A percentile compares a stretch with the other conserved stretches of the same genome.
phyloP scores from a whole-genome alignment of 2,329 filamentous ascomycete species.

The Lachnellula willkommii region DNA sequence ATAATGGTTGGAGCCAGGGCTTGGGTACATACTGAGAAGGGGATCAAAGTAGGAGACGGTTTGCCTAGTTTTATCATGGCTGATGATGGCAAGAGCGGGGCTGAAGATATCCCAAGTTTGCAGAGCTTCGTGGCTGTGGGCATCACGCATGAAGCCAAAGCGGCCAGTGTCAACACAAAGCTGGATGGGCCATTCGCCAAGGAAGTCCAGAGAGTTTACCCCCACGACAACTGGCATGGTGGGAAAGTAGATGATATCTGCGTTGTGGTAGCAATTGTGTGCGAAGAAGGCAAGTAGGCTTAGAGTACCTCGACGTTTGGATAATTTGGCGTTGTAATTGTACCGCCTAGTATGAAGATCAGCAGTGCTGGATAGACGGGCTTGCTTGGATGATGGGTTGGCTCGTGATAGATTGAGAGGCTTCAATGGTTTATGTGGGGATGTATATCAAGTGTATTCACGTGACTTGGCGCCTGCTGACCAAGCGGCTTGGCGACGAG shows the following conservation, averaged over 20 bases:
- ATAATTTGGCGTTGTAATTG: background rate
- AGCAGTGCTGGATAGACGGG: background rate
- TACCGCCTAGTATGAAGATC: background rate
- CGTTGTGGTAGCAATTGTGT: conserved; percentile 72
- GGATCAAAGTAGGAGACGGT: conserved; percentile 58
- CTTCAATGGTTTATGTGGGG: conserved; percentile 1
- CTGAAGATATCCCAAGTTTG: conserved; percentile 44
- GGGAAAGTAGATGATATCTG: conserved; percentile 97
- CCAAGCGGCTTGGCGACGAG: too few species aligned
- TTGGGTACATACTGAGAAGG: conserved; percentile 61
- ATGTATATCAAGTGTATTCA: too few species aligned
- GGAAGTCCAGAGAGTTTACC: conserved; percentile 84
- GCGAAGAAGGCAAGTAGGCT: conserved; percentile 49
- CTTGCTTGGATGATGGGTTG: background rate
- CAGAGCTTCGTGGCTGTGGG: conserved; percentile 75
- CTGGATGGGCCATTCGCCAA: conserved; percentile 90
- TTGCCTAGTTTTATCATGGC: conserved; percentile 49
- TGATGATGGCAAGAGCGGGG: conserved; percentile 36
- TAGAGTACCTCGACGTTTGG: background rate
- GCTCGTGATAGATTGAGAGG: conserved; percentile 2
- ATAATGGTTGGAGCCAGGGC: conserved; percentile 70
- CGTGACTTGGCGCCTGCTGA: too few species aligned
- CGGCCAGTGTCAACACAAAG: conserved; percentile 73
- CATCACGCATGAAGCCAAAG: conserved; percentile 76
- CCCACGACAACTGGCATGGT: conserved; percentile 79